Percentiles rank a stretch among this genome's conserved stretches.
Evolutionary conservation across 208 protist species (phyloP).

Genomic region (Acanthamoeba polyphaga): DNA sequence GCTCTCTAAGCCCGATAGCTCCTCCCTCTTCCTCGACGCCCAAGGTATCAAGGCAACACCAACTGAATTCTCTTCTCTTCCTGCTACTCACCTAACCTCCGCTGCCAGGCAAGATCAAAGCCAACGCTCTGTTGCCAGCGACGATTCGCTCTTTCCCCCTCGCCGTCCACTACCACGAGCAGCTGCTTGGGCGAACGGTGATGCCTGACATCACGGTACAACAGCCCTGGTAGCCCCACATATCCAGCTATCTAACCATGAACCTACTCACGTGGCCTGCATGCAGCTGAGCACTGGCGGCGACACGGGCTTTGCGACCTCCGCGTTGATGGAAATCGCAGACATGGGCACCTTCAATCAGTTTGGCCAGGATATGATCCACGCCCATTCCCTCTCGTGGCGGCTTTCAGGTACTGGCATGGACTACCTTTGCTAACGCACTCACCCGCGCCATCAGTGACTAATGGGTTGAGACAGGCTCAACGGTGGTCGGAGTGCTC

Average conservation of each 20-base stretch:
- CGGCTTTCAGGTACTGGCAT: neutral
- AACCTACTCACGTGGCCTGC: neutral
- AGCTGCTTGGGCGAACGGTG: neutral
- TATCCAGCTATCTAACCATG: neutral
- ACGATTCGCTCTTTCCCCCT: slow-evolving; percentile 19
- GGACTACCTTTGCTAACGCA: neutral
- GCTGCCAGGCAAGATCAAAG: neutral
- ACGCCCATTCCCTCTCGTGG: neutral
- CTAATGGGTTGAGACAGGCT: neutral
- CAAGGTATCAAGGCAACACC: neutral
- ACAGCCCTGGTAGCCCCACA: neutral
- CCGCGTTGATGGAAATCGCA: neutral
- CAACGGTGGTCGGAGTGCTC: neutral
- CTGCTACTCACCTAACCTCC: neutral
- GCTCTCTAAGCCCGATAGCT: neutral
- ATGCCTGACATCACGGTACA: slow-evolving; percentile 29
- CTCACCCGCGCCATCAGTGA: neutral
- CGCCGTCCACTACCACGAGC: neutral
- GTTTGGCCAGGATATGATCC: slow-evolving; percentile 44
- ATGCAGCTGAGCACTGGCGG: neutral
- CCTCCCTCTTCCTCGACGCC: neutral
- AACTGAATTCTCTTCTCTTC: too few species aligned
- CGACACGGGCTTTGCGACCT: neutral
- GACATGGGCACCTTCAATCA: slow-evolving; percentile 19
- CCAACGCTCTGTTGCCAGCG: neutral